Conservation (phyloP, 2,329 filamentous ascomycete genomes). For the Fusarium odoratissimum region DNA sequence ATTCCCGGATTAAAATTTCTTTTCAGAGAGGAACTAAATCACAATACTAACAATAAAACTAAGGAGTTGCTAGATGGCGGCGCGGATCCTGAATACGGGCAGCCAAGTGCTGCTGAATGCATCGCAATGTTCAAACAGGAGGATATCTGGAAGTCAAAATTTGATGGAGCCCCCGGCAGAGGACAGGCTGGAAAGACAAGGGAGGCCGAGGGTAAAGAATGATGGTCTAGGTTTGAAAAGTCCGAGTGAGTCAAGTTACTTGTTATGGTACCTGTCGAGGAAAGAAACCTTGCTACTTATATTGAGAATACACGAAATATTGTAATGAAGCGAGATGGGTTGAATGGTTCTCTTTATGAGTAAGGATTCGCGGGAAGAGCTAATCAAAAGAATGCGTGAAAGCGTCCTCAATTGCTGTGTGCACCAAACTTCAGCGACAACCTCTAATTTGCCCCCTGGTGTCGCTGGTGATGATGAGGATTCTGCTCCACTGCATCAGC, state of each 20-base stretch:
- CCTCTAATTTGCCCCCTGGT: not conserved
- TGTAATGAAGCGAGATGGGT: not conserved
- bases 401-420: not conserved
- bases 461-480: not conserved
- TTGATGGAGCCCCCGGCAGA: slow-evolving; percentile 60
- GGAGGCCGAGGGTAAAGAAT: not conserved
- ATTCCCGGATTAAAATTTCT: not conserved
- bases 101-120: slow-evolving; percentile 61
- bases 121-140: slow-evolving; percentile 65
- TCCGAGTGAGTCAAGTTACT: not conserved
- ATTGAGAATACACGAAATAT: not conserved
- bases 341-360: not conserved
- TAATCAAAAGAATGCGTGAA: not conserved
- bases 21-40: accelerated
- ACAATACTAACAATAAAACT: not conserved
- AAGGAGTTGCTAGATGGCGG: slow-evolving; percentile 62
- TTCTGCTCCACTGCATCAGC: not conserved
- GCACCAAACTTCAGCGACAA: not conserved
- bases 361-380: not conserved
- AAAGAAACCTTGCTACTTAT: not conserved
- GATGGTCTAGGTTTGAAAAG: not conserved
- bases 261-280: not conserved
- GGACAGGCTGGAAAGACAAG: slow-evolving; percentile 46
- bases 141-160: slow-evolving; percentile 61
- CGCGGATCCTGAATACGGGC: slow-evolving; percentile 65